These are phyloP conservation scores for Epichloe amarillans DNA, from an alignment of 2,329 filamentous ascomycete species.

Conservation along the genomic window DNA sequence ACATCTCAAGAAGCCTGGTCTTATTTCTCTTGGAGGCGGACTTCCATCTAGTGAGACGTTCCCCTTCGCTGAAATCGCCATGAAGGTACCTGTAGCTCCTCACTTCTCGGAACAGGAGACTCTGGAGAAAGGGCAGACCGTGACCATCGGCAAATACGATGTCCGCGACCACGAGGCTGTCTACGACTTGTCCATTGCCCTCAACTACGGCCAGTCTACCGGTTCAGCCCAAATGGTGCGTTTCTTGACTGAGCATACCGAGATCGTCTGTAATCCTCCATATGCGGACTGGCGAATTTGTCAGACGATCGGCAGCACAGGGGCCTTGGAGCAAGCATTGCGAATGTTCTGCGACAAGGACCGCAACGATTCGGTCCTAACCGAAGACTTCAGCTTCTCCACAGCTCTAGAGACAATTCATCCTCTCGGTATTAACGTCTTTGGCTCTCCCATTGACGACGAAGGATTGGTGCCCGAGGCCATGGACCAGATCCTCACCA, in stretches of 20 bases:
- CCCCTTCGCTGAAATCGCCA: conserved; percentile 65
- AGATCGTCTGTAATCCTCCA: conserved; percentile 74
- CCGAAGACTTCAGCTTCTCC: conserved; percentile 85
- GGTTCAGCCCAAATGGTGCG: conserved; percentile 79
- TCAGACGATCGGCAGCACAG: conserved; percentile 76
- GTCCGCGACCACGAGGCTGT: conserved; percentile 40
- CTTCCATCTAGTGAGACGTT: conserved; percentile 83
- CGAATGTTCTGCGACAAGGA: conserved; percentile 63
- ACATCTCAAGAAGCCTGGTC: conserved; percentile 63
- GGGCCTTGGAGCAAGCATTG: conserved; percentile 68
- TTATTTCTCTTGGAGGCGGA: conserved; percentile 88
- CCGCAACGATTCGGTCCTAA: conserved; percentile 64
- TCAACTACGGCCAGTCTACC: conserved; percentile 86
- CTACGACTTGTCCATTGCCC: conserved; percentile 70
- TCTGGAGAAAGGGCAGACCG: conserved; percentile 40
- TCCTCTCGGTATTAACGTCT: conserved; percentile 37
- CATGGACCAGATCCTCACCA: conserved; percentile 36
- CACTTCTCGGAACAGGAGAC: conserved; percentile 60
- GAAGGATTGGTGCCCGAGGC: conserved; percentile 38
- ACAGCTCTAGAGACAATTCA: conserved; percentile 48
- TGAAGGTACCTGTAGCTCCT: conserved; percentile 59
- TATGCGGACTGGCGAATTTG: conserved; percentile 85
- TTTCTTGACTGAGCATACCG: conserved; percentile 89
- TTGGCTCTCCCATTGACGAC: conserved; percentile 38
- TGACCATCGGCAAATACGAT: conserved; percentile 75